Conservation (phyloP, 1,284 basidiomycete species). For the Ustilago trichophora region DNA sequence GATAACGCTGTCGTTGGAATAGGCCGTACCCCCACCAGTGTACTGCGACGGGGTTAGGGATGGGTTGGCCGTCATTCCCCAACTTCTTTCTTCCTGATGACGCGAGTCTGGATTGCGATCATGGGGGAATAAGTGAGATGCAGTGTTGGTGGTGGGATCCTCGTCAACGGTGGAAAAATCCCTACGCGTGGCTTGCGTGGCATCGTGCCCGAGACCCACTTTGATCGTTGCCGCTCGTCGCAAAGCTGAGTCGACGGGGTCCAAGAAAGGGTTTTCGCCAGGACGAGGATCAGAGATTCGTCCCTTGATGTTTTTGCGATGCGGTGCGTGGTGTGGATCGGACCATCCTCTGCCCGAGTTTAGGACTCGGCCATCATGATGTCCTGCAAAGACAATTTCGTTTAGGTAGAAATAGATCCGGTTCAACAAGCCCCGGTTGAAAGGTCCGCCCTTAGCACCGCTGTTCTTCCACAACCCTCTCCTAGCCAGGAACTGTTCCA, state of each 20-base stretch:
- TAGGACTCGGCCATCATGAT: conserved; percentile 14
- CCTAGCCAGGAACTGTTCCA: conserved; percentile 76
- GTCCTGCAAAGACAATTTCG: conserved; percentile 73
- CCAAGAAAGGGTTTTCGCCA: conserved; percentile 15
- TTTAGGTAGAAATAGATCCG: conserved; percentile 79
- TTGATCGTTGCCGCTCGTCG: conserved; percentile 39
- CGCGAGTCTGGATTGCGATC: neutral
- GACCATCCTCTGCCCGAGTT: conserved; percentile 21
- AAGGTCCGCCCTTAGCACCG: conserved; percentile 70
- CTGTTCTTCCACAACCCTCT: conserved; percentile 73
- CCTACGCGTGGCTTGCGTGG: conserved; percentile 72
- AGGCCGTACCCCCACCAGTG: conserved; percentile 78
- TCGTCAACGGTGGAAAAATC: conserved; percentile 75
- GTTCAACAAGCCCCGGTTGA: conserved; percentile 78
- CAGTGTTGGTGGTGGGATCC: neutral
- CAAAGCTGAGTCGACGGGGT: conserved; percentile 33
- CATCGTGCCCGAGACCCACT: conserved; percentile 71
- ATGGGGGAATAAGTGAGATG: neutral
- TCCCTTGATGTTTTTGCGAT: neutral
- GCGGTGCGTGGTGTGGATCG: neutral
- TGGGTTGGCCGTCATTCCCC: conserved; percentile 68
- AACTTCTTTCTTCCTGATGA: conserved; percentile 69
- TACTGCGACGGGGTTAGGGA: conserved; percentile 64
- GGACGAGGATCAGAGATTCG: neutral
- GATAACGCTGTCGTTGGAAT: conserved; percentile 71